A percentile compares a stretch with the other conserved stretches of the same genome.
Conservation (phyloP, 2,329 filamentous ascomycete species). For the Aspergillus candidus region DNA sequence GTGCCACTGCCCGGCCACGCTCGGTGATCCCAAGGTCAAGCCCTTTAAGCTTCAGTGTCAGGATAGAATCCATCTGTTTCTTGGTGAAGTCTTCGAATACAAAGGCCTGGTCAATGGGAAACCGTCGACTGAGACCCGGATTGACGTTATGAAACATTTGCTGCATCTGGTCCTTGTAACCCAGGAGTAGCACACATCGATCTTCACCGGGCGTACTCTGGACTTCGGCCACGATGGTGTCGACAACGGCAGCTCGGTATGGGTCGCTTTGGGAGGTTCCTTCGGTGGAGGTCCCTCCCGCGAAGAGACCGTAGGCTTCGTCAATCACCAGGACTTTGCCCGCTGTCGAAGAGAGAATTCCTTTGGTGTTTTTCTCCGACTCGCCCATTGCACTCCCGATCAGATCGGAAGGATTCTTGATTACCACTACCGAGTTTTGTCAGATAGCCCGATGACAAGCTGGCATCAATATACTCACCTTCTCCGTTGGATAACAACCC, state of each 20-base stretch:
- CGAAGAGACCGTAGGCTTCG: conserved; percentile 65
- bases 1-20: conserved; percentile 48
- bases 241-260: conserved; percentile 61
- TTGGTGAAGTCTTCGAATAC: conserved; percentile 63
- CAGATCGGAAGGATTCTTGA: conserved; percentile 70
- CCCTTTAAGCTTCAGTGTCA: conserved; percentile 57
- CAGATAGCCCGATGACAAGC: conserved; percentile 1
- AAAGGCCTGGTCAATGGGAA: conserved; percentile 59
- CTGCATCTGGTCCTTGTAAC: conserved; percentile 64
- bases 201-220: conserved; percentile 66
- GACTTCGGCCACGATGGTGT: conserved; percentile 68
- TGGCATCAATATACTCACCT: conserved; percentile 37
- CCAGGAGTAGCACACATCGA: conserved; percentile 64
- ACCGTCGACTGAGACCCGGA: conserved; percentile 61
- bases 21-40: conserved; percentile 50
- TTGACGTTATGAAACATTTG: conserved; percentile 70
- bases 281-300: conserved; percentile 22
- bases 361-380: conserved; percentile 67
- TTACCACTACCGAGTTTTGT: conserved; percentile 48
- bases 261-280: conserved; percentile 34
- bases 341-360: conserved; percentile 57
- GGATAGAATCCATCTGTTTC: conserved; percentile 52
- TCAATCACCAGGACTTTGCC: conserved; percentile 78
- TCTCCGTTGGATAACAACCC: conserved; percentile 64
- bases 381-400: conserved; percentile 57